Conservation (phyloP, 768 basidiomycete species). For the Leucosporidium creatinivorum region DNA sequence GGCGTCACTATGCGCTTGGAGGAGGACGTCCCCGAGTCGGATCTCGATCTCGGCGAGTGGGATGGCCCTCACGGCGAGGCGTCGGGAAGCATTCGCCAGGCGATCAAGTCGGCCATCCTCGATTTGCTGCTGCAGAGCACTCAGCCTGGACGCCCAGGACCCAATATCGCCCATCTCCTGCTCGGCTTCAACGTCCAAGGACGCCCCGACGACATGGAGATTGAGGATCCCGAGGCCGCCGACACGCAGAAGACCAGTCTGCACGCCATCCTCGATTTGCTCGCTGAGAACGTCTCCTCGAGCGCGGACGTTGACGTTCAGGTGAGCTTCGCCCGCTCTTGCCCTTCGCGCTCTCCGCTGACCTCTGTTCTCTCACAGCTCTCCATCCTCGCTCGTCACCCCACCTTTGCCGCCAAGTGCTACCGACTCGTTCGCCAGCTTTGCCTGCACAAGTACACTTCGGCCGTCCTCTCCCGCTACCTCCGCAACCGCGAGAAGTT, state of each 20-base stretch:
- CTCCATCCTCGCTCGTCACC: constrained; percentile 42
- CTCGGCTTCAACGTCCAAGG: constrained; percentile 56
- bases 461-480: constrained; percentile 72
- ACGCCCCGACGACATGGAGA: constrained; percentile 29
- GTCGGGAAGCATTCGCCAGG: constrained; percentile 49
- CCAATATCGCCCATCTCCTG: constrained; percentile 81
- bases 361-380: constrained; percentile 24
- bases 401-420: constrained; percentile 73
- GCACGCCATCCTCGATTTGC: constrained; percentile 69
- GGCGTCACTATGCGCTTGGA: constrained; percentile 66
- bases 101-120: constrained; percentile 66
- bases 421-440: constrained; percentile 78
- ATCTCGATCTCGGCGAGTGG: constrained; percentile 42
- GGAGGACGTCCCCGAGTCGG: constrained; percentile 56
- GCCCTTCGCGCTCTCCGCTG: not conserved
- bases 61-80: constrained; percentile 7
- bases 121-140: constrained; percentile 77
- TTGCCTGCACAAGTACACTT: constrained; percentile 76
- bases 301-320: constrained; percentile 37
- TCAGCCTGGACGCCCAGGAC: constrained; percentile 54
- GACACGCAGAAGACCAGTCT: constrained; percentile 52
- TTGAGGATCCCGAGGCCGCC: constrained; percentile 40
- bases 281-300: constrained; percentile 56
- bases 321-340: constrained; percentile 1
- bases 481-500: constrained; percentile 81